Evolutionary conservation across 306 rosid genomes (phyloP), one percentile per base, ranked within the genome.

Genomic region (Comarum palustre): DNA sequence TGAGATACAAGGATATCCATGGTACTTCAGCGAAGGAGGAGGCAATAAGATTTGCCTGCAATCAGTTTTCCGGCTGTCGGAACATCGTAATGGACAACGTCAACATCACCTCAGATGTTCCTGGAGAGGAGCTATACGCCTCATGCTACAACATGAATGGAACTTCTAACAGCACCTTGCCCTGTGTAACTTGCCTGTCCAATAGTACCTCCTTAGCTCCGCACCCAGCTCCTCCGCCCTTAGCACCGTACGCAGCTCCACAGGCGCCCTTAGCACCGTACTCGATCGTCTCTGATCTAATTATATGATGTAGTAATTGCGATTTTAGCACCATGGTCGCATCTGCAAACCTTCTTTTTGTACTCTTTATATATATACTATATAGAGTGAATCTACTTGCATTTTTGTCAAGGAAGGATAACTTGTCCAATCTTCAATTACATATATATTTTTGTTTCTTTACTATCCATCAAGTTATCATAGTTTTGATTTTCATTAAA

Each of bases 71-170:
- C 0, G 72, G 69, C 50, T 80, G 84, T 43, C 55, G 10, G 0
- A 73, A 77, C 65, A 47, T 80, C 19, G 36, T n/a, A 34, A 39
- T 80, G 25, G 34, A 77, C 19, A 16, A 70, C 16, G 52, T 80
- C 19, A 24, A 48, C 27, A 69, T 83, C 25, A 64, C 41, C 45
- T 68, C 74, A 13, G 27, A 46, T 4, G 16, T 25, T 9, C 39
- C 64, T 1, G 19, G 17, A 19, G 27, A 0, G 27, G 55, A 24
- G 11, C 15, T 77, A 5, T 41, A 11, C 6, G 45, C 75, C 19
- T 46, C 60, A 1, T 74, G 84, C 50, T 22, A 8, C 20, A 77
- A 80, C 50, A 68, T 68, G 17, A 59, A 73, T 46, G 84, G 80
- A 41, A 69, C 38, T 16, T 42, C 16, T 22, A 10, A 19, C 12